Evolutionary conservation across 2,329 filamentous ascomycete genomes (phyloP).

Genomic region (Thielaviopsis musarum): DNA sequence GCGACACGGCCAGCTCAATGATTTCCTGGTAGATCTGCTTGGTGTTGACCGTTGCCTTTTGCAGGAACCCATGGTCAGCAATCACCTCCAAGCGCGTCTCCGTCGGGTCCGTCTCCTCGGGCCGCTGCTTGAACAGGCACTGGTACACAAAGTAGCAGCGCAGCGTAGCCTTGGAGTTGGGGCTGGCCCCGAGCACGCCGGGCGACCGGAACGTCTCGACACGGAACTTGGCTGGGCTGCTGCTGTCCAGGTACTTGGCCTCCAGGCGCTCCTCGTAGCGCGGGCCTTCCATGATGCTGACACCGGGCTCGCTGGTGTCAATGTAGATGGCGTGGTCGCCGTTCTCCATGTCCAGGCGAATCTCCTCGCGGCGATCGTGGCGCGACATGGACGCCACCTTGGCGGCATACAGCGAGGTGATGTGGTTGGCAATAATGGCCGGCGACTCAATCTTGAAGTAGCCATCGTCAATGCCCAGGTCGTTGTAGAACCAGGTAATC

Average conservation of each 20-base stretch:
- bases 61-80: constrained; percentile 82
- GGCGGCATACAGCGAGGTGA: constrained; percentile 90
- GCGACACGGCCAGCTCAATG: constrained; percentile 65
- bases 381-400: constrained; percentile 89
- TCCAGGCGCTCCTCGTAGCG: constrained; percentile 88
- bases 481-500: constrained; percentile 92
- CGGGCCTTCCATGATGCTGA: constrained; percentile 61
- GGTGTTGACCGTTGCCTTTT: constrained; percentile 91
- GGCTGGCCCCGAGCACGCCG: constrained; percentile 51
- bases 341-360: constrained; percentile 89
- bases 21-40: constrained; percentile 92
- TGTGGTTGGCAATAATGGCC: constrained; percentile 78
- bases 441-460: constrained; percentile 88
- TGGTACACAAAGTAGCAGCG: constrained; percentile 99
- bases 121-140: constrained; percentile 67
- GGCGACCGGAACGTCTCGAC: constrained; percentile 95
- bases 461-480: constrained; percentile 94
- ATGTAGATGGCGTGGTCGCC: constrained; percentile 95
- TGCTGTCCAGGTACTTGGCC: constrained; percentile 82
- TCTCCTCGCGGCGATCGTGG: constrained; percentile 86
- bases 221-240: constrained; percentile 60
- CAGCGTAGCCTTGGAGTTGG: constrained; percentile 61
- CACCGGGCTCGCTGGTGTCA: constrained; percentile 83
- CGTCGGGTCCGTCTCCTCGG: constrained; percentile 51
- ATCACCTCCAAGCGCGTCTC: constrained; percentile 87